phyloP scores from a whole-genome alignment of 345 rosid genomes.

The Salix udensis region DNA sequence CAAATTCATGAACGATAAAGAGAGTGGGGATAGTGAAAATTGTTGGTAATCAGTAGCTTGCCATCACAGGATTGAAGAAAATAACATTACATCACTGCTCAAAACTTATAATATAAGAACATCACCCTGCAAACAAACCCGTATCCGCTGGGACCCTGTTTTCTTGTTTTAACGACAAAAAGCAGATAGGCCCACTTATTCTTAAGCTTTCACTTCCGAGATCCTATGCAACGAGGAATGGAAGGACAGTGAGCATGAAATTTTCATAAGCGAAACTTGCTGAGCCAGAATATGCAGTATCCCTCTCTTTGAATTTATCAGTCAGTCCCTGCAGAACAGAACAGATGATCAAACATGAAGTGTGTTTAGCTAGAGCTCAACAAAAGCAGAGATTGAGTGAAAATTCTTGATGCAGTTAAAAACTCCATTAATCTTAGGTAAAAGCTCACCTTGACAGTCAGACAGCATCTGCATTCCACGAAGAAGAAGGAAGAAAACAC shows the following conservation, averaged over 20 bases:
- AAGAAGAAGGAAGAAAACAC: neutral
- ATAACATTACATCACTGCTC: neutral
- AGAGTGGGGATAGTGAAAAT: neutral
- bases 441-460: slow-evolving; percentile 74
- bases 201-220: neutral
- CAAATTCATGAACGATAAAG: neutral
- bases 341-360: neutral
- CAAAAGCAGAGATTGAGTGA: neutral
- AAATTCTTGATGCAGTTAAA: neutral
- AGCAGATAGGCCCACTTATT: neutral
- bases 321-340: slow-evolving; percentile 64
- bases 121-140: neutral
- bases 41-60: neutral
- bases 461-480: slow-evolving; percentile 71
- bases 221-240: slow-evolving; percentile 70
- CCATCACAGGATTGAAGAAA: neutral
- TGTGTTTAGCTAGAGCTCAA: neutral
- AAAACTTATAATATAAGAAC: neutral
- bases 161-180: neutral
- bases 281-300: slow-evolving; percentile 56
- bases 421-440: neutral
- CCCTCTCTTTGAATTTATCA: slow-evolving; percentile 88
- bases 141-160: neutral
- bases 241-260: slow-evolving; percentile 85
- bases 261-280: slow-evolving; percentile 73